Percentiles rank a stretch among this genome's conserved stretches.
Evolutionary conservation across 2,329 filamentous ascomycete species (phyloP).

Genomic region (Epichloe coenophiala): DNA sequence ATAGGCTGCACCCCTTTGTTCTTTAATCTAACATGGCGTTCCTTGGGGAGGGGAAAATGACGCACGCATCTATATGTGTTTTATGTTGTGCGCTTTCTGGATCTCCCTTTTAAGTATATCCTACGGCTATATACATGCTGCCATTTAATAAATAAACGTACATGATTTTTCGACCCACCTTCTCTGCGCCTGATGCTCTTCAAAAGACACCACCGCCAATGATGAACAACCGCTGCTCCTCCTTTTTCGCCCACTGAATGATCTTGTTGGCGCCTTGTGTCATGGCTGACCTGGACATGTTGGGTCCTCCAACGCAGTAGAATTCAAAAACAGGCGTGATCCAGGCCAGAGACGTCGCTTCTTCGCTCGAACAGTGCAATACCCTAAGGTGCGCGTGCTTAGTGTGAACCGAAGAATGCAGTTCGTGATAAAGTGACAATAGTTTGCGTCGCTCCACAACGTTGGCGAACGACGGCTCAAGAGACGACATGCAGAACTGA

Average conservation of each 20-base stretch:
- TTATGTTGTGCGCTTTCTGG: not conserved
- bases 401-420: conserved; percentile 76
- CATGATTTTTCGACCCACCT: not conserved
- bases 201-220: conserved; percentile 87
- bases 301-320: conserved; percentile 83
- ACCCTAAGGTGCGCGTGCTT: conserved; percentile 79
- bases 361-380: conserved; percentile 62
- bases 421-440: conserved; percentile 70
- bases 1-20: not conserved
- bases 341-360: conserved; percentile 76
- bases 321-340: conserved; percentile 83
- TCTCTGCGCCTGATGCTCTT: not conserved
- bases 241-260: conserved; percentile 78
- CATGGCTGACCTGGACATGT: conserved; percentile 48
- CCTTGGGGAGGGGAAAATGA: not conserved
- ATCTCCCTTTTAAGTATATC: not conserved
- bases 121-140: not conserved
- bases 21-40: not conserved
- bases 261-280: conserved; percentile 81
- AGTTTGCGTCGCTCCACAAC: conserved; percentile 54
- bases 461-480: conserved; percentile 50
- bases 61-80: not conserved
- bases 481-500: conserved; percentile 85
- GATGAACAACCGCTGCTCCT: conserved; percentile 91
- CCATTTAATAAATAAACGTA: not conserved